Evolutionary conservation across 805 yeast genomes (phyloP).

Genomic region (Metschnikowia santaceciliae): DNA sequence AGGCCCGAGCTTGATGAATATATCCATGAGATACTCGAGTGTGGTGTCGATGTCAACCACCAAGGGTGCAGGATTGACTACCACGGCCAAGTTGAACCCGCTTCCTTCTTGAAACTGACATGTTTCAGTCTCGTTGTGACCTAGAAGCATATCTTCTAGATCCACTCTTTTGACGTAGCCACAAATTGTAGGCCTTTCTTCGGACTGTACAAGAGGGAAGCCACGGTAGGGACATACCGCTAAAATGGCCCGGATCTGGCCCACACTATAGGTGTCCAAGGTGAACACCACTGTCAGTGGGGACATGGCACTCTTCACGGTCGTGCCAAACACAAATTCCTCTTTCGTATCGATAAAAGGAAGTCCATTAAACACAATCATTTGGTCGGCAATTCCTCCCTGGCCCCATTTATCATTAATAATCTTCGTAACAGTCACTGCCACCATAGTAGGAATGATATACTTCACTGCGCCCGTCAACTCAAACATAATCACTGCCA

Average conservation of each 20-base stretch:
- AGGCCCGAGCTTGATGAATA: slow-evolving; percentile 81
- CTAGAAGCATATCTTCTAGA: slow-evolving; percentile 14
- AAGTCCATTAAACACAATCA: slow-evolving; percentile 82
- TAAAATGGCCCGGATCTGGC: slow-evolving; percentile 30
- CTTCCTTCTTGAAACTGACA: slow-evolving; percentile 19
- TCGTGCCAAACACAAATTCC: slow-evolving; percentile 48
- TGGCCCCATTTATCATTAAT: slow-evolving; percentile 75
- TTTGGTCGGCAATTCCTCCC: slow-evolving; percentile 92
- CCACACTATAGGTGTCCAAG: slow-evolving; percentile 21
- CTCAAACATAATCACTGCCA: slow-evolving; percentile 93
- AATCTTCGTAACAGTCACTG: slow-evolving; percentile 80
- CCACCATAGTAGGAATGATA: slow-evolving; percentile 94
- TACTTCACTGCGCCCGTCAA: slow-evolving; percentile 91
- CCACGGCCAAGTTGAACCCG: slow-evolving; percentile 18
- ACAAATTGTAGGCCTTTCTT: slow-evolving; percentile 33
- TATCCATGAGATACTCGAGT: slow-evolving; percentile 57
- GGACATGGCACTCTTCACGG: slow-evolving; percentile 63
- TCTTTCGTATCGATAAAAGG: slow-evolving; percentile 77
- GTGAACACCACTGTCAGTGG: slow-evolving; percentile 36
- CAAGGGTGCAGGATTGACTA: slow-evolving; percentile 56
- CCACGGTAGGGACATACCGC: slow-evolving; percentile 38
- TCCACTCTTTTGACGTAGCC: slow-evolving; percentile 48
- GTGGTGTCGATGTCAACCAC: slow-evolving; percentile 51
- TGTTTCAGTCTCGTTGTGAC: slow-evolving; percentile 7
- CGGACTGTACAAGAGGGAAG: slow-evolving; percentile 51